These are phyloP conservation scores for Pseudogymnoascus sp. DNA, from an alignment of 2,329 filamentous ascomycete species.

Conservation along the genomic window DNA sequence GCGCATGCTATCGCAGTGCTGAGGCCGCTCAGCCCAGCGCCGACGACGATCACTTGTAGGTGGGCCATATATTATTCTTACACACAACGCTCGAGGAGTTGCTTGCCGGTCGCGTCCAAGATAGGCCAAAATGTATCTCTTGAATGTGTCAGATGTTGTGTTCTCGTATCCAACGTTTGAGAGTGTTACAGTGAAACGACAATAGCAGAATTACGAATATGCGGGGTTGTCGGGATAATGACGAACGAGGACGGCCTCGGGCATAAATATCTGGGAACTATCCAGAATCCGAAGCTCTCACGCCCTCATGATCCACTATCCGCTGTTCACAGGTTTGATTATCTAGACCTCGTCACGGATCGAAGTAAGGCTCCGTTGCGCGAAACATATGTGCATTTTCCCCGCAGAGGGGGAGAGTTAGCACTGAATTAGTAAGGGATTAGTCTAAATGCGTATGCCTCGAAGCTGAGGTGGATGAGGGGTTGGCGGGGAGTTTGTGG, in stretches of 20 bases:
- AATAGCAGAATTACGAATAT: background rate
- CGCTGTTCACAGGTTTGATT: background rate
- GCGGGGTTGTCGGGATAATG: background rate
- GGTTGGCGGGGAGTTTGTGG: background rate
- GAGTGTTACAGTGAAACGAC: background rate
- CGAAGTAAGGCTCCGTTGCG: background rate
- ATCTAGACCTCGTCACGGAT: background rate
- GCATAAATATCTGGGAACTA: background rate
- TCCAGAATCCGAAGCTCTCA: background rate
- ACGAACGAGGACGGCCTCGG: background rate
- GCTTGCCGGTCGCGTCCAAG: background rate
- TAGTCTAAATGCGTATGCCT: background rate
- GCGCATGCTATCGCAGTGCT: slow-evolving; percentile 28
- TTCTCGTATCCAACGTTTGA: background rate
- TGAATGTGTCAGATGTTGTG: background rate
- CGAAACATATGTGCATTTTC: background rate
- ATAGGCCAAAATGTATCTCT: background rate
- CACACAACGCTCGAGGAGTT: background rate
- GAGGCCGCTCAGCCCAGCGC: slow-evolving; percentile 48
- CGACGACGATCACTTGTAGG: slow-evolving; percentile 38
- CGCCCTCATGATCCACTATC: background rate
- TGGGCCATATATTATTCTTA: background rate
- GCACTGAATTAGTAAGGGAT: background rate
- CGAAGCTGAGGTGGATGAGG: no score
- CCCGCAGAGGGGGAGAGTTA: background rate